A percentile compares a stretch with the other conserved stretches of the same genome.
These are phyloP conservation scores for Warburgia ugandensis DNA, from an alignment of 164 flowering plant species.

Conservation along the genomic window DNA sequence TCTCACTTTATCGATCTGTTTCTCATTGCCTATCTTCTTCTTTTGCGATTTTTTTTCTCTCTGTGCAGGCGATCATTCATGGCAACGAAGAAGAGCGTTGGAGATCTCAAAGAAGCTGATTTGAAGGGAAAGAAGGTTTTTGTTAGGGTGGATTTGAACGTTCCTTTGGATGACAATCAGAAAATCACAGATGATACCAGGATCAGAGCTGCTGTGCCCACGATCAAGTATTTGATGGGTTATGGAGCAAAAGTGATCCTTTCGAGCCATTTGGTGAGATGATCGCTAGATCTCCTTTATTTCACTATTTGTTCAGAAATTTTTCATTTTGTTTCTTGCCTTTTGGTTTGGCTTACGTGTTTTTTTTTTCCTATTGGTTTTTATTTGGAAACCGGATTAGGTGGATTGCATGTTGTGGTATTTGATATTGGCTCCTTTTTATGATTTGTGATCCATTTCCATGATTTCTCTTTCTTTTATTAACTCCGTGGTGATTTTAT, in stretches of 20 bases:
- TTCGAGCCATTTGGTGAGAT: slow-evolving; percentile 45
- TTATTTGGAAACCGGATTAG: too few relatives aligned
- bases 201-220: slow-evolving; percentile 64
- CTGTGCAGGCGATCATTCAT: too few relatives aligned
- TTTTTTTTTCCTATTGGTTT: too few relatives aligned
- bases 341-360: too few relatives aligned
- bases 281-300: too few relatives aligned
- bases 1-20: too few relatives aligned
- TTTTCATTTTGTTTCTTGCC: too few relatives aligned
- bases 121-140: slow-evolving; percentile 69
- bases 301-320: too few relatives aligned
- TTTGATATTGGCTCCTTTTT: too few relatives aligned
- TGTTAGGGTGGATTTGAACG: slow-evolving; percentile 68
- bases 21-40: too few relatives aligned
- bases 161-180: slow-evolving; percentile 56
- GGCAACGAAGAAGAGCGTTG: slow-evolving; percentile 62
- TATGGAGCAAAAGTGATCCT: slow-evolving; percentile 58
- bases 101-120: slow-evolving; percentile 45
- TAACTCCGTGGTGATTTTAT: neutral
- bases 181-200: slow-evolving; percentile 74
- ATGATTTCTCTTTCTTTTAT: neutral
- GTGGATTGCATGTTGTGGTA: too few relatives aligned
- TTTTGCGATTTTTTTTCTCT: too few relatives aligned
- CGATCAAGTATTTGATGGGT: slow-evolving; percentile 52
- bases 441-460: neutral